Percentiles rank a stretch among this genome's conserved stretches.
These are phyloP conservation scores for Adansonia gregorii DNA, from an alignment of 441 rosid species.

Conservation along the genomic window DNA sequence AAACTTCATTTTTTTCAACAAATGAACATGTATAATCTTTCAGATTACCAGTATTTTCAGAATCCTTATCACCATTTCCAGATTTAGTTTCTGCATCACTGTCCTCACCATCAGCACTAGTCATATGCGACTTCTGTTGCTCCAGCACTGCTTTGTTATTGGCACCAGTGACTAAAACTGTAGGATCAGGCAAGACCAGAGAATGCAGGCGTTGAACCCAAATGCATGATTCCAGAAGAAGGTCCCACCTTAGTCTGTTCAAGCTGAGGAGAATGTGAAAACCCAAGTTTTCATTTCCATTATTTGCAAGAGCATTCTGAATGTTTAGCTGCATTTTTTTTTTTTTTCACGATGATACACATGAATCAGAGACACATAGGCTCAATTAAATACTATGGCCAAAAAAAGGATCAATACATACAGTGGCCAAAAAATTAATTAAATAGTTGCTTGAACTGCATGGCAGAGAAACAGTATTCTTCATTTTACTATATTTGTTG, in stretches of 20 bases:
- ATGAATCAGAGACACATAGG: neutral
- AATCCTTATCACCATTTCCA: slow-evolving; percentile 34
- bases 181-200: slow-evolving; percentile 55
- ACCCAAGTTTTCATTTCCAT: slow-evolving; percentile 46
- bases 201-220: slow-evolving; percentile 84
- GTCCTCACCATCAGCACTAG: slow-evolving; percentile 33
- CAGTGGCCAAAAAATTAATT: neutral
- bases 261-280: slow-evolving; percentile 57
- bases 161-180: slow-evolving; percentile 40
- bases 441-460: slow-evolving; percentile 2
- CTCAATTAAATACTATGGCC: slow-evolving; percentile 1
- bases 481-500: neutral
- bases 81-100: slow-evolving; percentile 27
- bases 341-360: slow-evolving; percentile 5
- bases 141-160: slow-evolving; percentile 38
- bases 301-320: slow-evolving; percentile 45
- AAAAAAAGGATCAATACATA: neutral
- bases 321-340: slow-evolving; percentile 46
- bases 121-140: slow-evolving; percentile 36
- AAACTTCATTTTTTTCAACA: slow-evolving; percentile 37
- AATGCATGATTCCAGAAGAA: slow-evolving; percentile 69
- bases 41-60: slow-evolving; percentile 33
- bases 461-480: neutral
- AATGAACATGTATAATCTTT: slow-evolving; percentile 30
- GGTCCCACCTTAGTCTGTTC: slow-evolving; percentile 79